Conservation (phyloP, 257 asterid species). For the Solanum ossicruentum region DNA sequence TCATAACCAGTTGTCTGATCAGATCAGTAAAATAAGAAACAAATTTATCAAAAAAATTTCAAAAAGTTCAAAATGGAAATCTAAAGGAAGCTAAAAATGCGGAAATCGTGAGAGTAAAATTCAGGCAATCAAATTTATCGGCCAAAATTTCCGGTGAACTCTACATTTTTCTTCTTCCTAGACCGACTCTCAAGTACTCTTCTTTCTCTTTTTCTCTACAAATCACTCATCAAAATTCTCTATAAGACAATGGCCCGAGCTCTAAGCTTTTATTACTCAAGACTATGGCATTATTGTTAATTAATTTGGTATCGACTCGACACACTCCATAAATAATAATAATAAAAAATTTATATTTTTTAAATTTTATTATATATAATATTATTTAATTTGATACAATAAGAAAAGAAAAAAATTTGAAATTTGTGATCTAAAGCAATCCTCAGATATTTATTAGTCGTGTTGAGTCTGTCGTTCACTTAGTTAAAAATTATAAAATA, state of each 20-base stretch:
- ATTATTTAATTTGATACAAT: too few species aligned
- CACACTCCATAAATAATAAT: too few species aligned
- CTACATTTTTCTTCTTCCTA: slow-evolving; percentile 14
- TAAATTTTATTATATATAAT: too few species aligned
- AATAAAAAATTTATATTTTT: too few species aligned
- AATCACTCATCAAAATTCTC: neutral
- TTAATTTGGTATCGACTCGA: too few species aligned
- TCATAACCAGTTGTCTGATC: slow-evolving; percentile 45
- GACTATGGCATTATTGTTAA: too few species aligned
- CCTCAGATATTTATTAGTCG: too few species aligned
- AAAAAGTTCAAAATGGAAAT: slow-evolving; percentile 15
- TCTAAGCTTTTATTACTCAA: neutral
- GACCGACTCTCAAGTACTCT: slow-evolving; percentile 25
- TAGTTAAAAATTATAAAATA: too few species aligned
- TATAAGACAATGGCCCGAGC: neutral
- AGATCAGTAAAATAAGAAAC: slow-evolving; percentile 1
- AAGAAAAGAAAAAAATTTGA: too few species aligned
- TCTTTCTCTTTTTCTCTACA: neutral
- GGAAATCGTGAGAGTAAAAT: neutral
- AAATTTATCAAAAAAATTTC: neutral
- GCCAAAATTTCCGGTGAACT: slow-evolving; percentile 46
- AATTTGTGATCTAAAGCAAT: too few species aligned
- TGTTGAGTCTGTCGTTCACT: too few species aligned
- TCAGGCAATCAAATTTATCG: slow-evolving; percentile 31
- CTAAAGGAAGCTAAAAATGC: slow-evolving; percentile 9